phyloP scores from a whole-genome alignment of 2,329 filamentous ascomycete genomes.

The Ophiostoma triangulosporum region DNA sequence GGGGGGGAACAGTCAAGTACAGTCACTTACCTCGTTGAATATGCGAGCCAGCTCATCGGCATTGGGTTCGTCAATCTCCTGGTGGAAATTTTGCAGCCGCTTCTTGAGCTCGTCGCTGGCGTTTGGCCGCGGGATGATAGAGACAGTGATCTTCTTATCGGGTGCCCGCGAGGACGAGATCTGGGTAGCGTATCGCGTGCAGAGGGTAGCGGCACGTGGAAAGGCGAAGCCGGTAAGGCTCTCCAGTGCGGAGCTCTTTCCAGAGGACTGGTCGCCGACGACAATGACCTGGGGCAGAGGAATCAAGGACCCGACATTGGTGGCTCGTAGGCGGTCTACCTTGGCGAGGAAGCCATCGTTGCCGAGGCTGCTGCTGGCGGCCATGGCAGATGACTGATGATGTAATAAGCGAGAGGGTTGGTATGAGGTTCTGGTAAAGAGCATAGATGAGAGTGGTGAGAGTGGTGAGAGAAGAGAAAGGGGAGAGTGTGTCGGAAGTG shows the following conservation, averaged over 20 bases:
- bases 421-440: no score
- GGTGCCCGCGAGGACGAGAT: conserved; percentile 19
- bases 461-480: no score
- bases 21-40: conserved; percentile 25
- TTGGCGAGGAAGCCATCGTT: conserved; percentile 16
- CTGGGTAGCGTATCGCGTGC: conserved; percentile 19
- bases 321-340: conserved; percentile 18
- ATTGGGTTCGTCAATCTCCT: conserved; percentile 16
- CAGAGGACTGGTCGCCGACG: conserved; percentile 61
- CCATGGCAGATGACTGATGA: neutral
- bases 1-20: neutral
- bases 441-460: neutral
- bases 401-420: neutral
- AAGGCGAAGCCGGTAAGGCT: conserved; percentile 25
- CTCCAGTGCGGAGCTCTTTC: conserved; percentile 62
- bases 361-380: conserved; percentile 9
- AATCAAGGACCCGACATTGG: conserved; percentile 16
- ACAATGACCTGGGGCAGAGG: conserved; percentile 46
- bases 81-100: conserved; percentile 17
- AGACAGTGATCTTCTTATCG: conserved; percentile 16
- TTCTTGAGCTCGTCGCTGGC: conserved; percentile 11
- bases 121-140: conserved; percentile 17
- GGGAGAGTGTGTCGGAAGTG: no score
- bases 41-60: conserved; percentile 23
- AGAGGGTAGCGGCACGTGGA: conserved; percentile 13